phyloP scores from a whole-genome alignment of 2,329 filamentous ascomycete genomes.

The Cytospora schulzeri region DNA sequence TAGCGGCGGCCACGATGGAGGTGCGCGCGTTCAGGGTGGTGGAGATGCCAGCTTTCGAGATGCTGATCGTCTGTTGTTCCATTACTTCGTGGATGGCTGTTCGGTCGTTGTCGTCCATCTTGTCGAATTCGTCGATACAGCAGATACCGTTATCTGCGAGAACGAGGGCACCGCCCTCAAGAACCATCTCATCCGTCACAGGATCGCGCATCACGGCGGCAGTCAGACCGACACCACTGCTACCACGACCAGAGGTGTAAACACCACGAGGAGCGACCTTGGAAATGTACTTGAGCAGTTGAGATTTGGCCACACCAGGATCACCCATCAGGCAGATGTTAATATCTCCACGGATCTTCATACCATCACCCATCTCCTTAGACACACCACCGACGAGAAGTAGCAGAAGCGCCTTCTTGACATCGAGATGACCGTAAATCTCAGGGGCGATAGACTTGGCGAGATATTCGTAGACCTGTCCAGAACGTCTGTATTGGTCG shows the following conservation, averaged over 20 bases:
- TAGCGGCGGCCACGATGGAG: conserved; percentile 92
- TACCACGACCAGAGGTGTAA: conserved; percentile 80
- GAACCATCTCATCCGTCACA: conserved; percentile 81
- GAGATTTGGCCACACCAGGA: conserved; percentile 98
- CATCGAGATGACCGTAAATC: conserved; percentile 93
- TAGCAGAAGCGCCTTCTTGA: conserved; percentile 96
- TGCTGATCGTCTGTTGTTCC: conserved; percentile 86
- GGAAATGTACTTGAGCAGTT: conserved; percentile 96
- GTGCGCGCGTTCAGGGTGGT: conserved; percentile 91
- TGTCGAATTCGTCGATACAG: conserved; percentile 87
- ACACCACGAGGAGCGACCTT: conserved; percentile 94
- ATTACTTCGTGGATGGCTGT: conserved; percentile 87
- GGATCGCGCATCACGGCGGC: conserved; percentile 83
- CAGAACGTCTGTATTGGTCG: conserved; percentile 79
- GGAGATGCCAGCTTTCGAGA: conserved; percentile 72
- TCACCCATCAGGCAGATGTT: conserved; percentile 99
- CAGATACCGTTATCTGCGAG: conserved; percentile 83
- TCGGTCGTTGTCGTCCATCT: conserved; percentile 83
- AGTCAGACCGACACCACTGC: conserved; percentile 79
- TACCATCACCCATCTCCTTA: conserved; percentile 96
- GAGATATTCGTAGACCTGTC: conserved; percentile 93
- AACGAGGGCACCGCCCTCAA: conserved; percentile 78
- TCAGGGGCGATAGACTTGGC: conserved; percentile 96
- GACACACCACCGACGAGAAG: conserved; percentile 94
- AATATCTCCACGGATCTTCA: conserved; percentile 98